These are phyloP conservation scores for Chenopodium formosanum DNA, from an alignment of 148 eudicot genomes.

Conservation along the genomic window DNA sequence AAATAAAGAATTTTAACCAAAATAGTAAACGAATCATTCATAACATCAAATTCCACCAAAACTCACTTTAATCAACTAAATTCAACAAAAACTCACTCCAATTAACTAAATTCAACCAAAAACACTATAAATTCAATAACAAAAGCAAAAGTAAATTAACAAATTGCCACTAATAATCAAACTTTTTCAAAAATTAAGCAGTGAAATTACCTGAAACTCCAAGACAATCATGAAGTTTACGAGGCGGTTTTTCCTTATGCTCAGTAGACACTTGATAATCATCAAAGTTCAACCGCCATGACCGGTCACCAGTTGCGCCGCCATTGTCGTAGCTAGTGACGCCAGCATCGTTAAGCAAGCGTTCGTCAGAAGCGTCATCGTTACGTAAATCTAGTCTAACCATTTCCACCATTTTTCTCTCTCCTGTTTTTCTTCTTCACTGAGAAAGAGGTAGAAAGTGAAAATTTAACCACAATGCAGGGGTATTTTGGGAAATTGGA, in stretches of 20 bases:
- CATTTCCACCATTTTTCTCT: constrained; percentile 44
- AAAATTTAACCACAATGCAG: background rate
- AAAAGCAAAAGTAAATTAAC: background rate
- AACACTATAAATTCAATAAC: background rate
- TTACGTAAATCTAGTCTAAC: constrained; percentile 23
- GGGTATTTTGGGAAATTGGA: constrained; percentile 18
- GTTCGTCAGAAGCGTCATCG: constrained; percentile 42
- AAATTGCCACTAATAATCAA: background rate
- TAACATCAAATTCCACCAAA: background rate
- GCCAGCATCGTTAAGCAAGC: constrained; percentile 30
- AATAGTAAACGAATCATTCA: constrained; percentile 7
- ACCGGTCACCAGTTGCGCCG: constrained; percentile 33
- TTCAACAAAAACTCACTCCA: background rate
- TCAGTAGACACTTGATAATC: constrained; percentile 42
- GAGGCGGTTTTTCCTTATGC: constrained; percentile 56
- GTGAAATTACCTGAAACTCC: constrained; percentile 53
- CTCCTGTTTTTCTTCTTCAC: background rate
- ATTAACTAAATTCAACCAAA: background rate
- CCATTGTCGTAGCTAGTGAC: constrained; percentile 3
- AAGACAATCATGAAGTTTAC: constrained; percentile 64
- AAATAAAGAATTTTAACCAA: background rate
- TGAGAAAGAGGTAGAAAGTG: constrained; percentile 2
- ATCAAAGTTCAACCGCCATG: constrained; percentile 75
- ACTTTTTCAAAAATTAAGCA: too few species aligned
- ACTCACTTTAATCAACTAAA: background rate